These are phyloP conservation scores for Noccaea bulbosa DNA, from an alignment of 345 rosid genomes.

Conservation along the genomic window DNA sequence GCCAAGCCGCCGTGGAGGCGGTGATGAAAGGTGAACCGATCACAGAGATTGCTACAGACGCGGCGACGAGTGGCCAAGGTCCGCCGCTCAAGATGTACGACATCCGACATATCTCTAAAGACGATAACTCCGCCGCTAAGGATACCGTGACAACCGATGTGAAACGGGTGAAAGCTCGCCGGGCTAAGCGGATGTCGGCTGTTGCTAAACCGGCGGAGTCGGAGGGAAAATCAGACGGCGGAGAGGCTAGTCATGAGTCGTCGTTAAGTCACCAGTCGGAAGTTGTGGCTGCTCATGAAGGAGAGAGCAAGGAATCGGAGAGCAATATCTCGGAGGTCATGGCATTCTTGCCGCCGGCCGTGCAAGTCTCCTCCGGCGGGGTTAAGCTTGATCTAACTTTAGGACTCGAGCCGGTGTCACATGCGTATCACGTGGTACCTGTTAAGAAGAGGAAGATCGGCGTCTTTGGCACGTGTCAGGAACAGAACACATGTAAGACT, in stretches of 20 bases:
- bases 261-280: slow-evolving; percentile 91
- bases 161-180: slow-evolving; percentile 27
- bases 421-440: slow-evolving; percentile 61
- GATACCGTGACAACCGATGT: slow-evolving; percentile 26
- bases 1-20: slow-evolving; percentile 91
- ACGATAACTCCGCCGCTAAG: slow-evolving; percentile 53
- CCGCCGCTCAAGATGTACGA: slow-evolving; percentile 89
- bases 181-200: slow-evolving; percentile 16
- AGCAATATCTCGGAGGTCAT: slow-evolving; percentile 63
- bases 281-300: slow-evolving; percentile 50
- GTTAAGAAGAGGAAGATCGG: slow-evolving; percentile 69
- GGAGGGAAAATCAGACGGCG: slow-evolving; percentile 40
- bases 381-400: slow-evolving; percentile 63
- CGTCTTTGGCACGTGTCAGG: slow-evolving; percentile 41
- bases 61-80: slow-evolving; percentile 70
- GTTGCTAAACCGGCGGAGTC: slow-evolving; percentile 23
- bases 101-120: slow-evolving; percentile 84
- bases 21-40: slow-evolving; percentile 81
- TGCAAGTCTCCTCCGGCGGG: slow-evolving; percentile 51
- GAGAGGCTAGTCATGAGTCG: slow-evolving; percentile 72
- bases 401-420: slow-evolving; percentile 59
- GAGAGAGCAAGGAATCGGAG: slow-evolving; percentile 66
- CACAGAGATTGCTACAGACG: slow-evolving; percentile 74
- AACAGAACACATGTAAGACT: slow-evolving; percentile 53
- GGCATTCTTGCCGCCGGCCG: slow-evolving; percentile 49